Evolutionary conservation across 139 green algal genomes (phyloP), one percentile per base, ranked within the genome.

Genomic region (Haematococcus lacustris): DNA sequence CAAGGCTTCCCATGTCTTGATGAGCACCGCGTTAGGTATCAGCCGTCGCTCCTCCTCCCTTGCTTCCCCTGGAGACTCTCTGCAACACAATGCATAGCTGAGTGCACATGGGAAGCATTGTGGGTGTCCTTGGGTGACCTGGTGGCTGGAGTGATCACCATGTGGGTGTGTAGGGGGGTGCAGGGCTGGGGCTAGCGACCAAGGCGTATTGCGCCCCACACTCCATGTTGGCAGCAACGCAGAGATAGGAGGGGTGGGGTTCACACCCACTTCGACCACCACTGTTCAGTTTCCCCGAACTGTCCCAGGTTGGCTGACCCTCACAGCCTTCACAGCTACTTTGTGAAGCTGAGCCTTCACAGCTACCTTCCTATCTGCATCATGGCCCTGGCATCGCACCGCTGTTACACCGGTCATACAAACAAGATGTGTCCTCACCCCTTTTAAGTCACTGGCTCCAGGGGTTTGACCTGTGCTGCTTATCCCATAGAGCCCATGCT

Each of bases 81-180:
- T 57, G 13, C 21, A 21, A 21, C 47, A 57, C 13, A 21, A 13
- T 57, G 13, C 13, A 57, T 57, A 28, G 13, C 21, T 13, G 47
- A 23, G 90, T 93, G 82, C 85, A 67, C 7, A 90, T 94, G 78
- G 89, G 94, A 80, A 77, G 83, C 74, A 88, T 86, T 7, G 73
- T 94, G 32, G 87, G 93, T 28, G 43, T 53, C 9, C 43, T 28
- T 53, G 9, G 43, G 9, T 17, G 17, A 9, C 17, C 43, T 53
- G 43, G 9, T 17, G 17, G 43, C 43, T 28, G 9, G 9, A 17
- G 17, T 53, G 43, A 28, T 9, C 9, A 17, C 43, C 43, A 17
- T 53, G 43, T 53, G 43, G 9, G 9, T 53, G 43, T 28, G 9
- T 17, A n/a, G n/a, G n/a, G n/a, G n/a, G n/a, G n/a, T n/a, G n/a